phyloP scores from a whole-genome alignment of 2,329 filamentous ascomycete genomes.

The Fusarium ramigenum region DNA sequence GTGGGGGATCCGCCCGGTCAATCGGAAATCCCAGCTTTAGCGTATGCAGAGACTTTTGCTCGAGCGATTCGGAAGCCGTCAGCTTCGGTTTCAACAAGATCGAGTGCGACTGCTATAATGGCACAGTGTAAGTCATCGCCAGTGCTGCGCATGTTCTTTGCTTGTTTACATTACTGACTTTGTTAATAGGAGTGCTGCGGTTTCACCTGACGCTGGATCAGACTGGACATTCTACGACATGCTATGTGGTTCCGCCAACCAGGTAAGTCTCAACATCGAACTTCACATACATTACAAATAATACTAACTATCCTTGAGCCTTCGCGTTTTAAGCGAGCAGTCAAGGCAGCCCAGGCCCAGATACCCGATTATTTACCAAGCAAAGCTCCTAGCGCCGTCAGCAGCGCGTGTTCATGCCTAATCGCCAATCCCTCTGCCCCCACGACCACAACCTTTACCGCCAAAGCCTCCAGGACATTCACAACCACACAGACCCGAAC shows the following conservation, averaged over 20 bases:
- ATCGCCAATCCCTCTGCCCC: neutral
- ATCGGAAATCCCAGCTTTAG: neutral
- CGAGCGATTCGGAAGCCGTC: neutral
- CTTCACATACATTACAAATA: accelerated
- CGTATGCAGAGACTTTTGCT: neutral
- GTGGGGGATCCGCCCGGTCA: neutral
- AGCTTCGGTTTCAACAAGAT: neutral
- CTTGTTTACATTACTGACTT: neutral
- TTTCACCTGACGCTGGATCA: neutral
- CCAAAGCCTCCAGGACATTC: neutral
- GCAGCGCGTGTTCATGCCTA: neutral
- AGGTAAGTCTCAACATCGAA: neutral
- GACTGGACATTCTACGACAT: neutral
- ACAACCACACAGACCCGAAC: neutral
- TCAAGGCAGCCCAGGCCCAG: accelerated
- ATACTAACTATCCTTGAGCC: neutral
- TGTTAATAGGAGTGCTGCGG: neutral
- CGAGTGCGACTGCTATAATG: neutral
- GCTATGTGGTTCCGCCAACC: neutral
- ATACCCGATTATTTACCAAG: neutral
- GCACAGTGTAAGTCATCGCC: neutral
- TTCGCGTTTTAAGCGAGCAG: neutral
- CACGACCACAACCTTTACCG: accelerated
- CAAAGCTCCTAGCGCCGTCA: neutral
- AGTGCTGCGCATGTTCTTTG: too few relatives aligned